Conservation (phyloP, 2,329 filamentous ascomycete genomes). For the Xylaria sp. region DNA sequence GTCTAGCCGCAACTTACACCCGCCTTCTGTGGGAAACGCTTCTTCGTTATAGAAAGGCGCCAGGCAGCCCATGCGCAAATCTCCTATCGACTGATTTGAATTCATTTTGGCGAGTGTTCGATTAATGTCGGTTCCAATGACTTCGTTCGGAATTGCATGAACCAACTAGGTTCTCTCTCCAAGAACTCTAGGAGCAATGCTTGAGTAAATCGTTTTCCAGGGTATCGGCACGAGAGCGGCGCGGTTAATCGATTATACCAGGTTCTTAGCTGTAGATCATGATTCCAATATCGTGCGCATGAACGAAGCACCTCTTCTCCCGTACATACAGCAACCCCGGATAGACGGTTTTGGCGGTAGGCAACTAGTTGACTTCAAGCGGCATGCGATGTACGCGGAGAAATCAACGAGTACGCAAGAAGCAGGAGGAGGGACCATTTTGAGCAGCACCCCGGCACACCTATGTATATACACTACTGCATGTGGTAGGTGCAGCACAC, state of each 20-base stretch:
- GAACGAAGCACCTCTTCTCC: conserved; percentile 44
- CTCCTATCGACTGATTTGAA: conserved; percentile 35
- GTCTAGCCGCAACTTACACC: conserved; percentile 46
- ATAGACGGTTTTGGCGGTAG: conserved; percentile 30
- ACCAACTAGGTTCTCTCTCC: conserved; percentile 14
- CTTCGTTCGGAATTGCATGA: conserved; percentile 5
- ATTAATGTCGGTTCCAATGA: conserved; percentile 13
- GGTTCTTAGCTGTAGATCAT: conserved; percentile 35
- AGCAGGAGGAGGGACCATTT: conserved; percentile 35
- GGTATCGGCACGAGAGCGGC: conserved; percentile 21
- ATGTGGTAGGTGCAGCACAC: conserved; percentile 20
- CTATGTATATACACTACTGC: conserved; percentile 27
- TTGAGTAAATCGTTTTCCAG: conserved; percentile 8
- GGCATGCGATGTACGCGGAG: conserved; percentile 20
- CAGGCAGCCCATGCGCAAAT: conserved; percentile 65
- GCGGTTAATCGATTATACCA: conserved; percentile 16
- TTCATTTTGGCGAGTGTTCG: conserved; percentile 31
- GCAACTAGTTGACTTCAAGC: conserved; percentile 20
- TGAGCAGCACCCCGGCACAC: conserved; percentile 34
- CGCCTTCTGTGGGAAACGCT: conserved; percentile 62
- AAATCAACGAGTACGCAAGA: conserved; percentile 33
- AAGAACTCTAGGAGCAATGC: conserved; percentile 4
- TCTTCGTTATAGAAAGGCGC: conserved; percentile 75
- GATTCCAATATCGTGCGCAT: conserved; percentile 39
- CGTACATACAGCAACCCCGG: conserved; percentile 41